Percentiles rank a stretch among this genome's conserved stretches.
Evolutionary conservation across 768 basidiomycete genomes (phyloP).

Genomic region (Leccinum aurantiacum): DNA sequence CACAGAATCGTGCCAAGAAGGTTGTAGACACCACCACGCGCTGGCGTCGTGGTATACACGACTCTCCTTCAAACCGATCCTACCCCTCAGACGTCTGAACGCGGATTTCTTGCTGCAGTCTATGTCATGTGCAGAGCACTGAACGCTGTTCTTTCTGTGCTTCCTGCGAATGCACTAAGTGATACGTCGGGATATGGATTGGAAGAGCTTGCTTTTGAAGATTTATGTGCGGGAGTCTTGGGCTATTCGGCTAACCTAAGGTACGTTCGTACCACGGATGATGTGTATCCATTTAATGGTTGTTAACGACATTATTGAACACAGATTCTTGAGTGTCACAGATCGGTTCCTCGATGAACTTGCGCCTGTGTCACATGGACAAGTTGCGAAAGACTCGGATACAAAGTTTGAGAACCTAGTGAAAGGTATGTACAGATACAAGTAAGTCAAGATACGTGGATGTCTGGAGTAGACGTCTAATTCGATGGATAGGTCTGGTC

Average conservation of each 20-base stretch:
- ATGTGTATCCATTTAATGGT: background rate
- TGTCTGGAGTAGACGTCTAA: conserved; percentile 1
- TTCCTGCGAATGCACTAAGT: conserved; percentile 75
- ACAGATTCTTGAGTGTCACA: conserved; percentile 87
- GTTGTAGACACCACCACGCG: conserved; percentile 85
- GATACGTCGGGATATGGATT: conserved; percentile 75
- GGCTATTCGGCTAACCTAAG: conserved; percentile 80
- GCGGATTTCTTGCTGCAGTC: conserved; percentile 78
- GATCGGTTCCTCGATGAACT: conserved; percentile 87
- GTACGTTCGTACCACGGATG: conserved; percentile 40
- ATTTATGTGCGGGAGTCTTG: conserved; percentile 80
- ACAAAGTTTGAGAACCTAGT: conserved; percentile 23
- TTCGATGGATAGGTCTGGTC: conserved; percentile 73
- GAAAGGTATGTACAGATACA: conserved; percentile 77
- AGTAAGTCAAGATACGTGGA: conserved; percentile 37
- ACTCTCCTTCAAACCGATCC: conserved; percentile 45
- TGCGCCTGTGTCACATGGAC: conserved; percentile 67
- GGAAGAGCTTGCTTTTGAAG: conserved; percentile 88
- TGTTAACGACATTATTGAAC: background rate
- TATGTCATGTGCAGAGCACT: conserved; percentile 90
- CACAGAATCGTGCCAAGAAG: conserved; percentile 78
- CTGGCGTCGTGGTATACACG: conserved; percentile 79
- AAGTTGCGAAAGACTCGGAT: conserved; percentile 78
- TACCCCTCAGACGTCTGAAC: conserved; percentile 47
- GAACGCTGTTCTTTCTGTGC: conserved; percentile 68